A percentile compares a stretch with the other conserved stretches of the same genome.
These are phyloP conservation scores for Paraleonurus japonicus DNA, from an alignment of 257 asterid genomes.

Conservation along the genomic window DNA sequence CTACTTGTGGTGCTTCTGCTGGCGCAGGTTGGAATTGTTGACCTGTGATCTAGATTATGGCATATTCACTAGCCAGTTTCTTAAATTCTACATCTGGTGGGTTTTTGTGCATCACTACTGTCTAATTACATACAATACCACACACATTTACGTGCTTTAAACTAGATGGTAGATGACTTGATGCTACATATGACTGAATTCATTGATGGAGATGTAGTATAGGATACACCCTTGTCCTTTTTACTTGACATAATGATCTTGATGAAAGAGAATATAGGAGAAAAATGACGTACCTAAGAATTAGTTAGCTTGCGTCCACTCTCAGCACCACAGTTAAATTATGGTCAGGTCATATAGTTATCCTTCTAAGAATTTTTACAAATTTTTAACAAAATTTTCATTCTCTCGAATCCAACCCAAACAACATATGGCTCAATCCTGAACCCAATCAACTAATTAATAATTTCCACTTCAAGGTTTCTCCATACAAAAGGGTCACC, in stretches of 20 bases:
- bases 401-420: constrained; percentile 5
- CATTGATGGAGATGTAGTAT: neutral
- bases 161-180: neutral
- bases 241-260: neutral
- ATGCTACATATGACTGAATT: neutral
- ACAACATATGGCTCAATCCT: neutral
- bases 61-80: neutral
- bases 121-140: neutral
- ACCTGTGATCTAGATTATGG: constrained; percentile 1
- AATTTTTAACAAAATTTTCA: neutral
- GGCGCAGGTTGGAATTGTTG: constrained; percentile 8
- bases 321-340: neutral
- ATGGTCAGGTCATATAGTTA: neutral
- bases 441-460: neutral
- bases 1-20: constrained; percentile 7
- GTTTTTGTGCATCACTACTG: neutral
- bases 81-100: neutral
- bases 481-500: neutral
- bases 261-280: neutral
- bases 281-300: neutral
- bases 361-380: neutral
- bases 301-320: neutral
- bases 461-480: neutral
- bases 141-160: neutral
- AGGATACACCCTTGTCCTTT: neutral